phyloP scores from a whole-genome alignment of 805 yeast species.

The Isabelozyma pseudorhagii region DNA sequence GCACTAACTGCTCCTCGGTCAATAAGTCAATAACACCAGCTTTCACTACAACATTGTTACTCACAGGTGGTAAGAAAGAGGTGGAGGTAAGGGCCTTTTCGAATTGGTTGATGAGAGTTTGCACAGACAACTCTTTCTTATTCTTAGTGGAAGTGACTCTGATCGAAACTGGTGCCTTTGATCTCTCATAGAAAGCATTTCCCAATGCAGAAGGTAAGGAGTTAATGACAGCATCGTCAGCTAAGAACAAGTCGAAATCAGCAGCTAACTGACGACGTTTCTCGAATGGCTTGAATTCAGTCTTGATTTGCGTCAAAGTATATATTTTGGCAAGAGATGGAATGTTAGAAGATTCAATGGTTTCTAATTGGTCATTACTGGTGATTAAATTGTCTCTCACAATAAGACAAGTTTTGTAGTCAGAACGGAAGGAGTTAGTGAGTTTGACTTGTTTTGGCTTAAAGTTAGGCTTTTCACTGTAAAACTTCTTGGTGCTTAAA shows the following conservation, averaged over 20 bases:
- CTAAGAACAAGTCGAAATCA: constrained; percentile 72
- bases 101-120: constrained; percentile 56
- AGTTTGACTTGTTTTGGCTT: constrained; percentile 52
- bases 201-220: constrained; percentile 83
- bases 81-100: constrained; percentile 57
- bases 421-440: constrained; percentile 45
- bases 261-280: constrained; percentile 71
- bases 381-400: constrained; percentile 60
- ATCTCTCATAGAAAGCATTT: constrained; percentile 61
- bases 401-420: constrained; percentile 58
- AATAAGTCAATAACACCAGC: constrained; percentile 49
- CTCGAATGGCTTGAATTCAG: constrained; percentile 85
- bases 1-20: constrained; percentile 49
- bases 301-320: constrained; percentile 72
- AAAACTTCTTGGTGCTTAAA: constrained; percentile 62
- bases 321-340: constrained; percentile 54
- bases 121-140: constrained; percentile 43
- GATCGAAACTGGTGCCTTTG: constrained; percentile 54
- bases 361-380: constrained; percentile 39
- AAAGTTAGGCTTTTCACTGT: constrained; percentile 55
- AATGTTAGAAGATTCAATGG: constrained; percentile 45
- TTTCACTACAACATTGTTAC: constrained; percentile 61
- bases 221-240: constrained; percentile 79
- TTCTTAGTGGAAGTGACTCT: constrained; percentile 20
- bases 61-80: constrained; percentile 66